Evolutionary conservation across 2,329 filamentous ascomycete genomes (phyloP), one percentile per base, ranked within the genome.

Genomic region (Simplicillium aogashimaense): DNA sequence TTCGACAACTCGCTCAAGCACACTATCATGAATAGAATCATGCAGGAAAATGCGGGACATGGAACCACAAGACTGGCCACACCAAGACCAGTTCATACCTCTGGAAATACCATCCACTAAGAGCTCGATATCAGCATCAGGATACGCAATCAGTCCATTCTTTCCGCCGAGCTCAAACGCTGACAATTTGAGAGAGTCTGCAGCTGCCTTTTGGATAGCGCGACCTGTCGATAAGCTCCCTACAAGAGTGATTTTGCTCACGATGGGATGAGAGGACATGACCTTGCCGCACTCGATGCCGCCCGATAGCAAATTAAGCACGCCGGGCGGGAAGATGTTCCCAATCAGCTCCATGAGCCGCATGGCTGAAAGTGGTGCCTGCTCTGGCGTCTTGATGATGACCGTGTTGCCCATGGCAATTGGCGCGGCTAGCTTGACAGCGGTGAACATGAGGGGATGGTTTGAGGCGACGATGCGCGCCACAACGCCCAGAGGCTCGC

Each of bases 141-240:
- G n/a, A n/a, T n/a, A n/a, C n/a, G n/a, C n/a, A n/a, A n/a, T n/a
- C n/a, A n/a, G n/a, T n/a, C n/a, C n/a, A n/a, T n/a, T n/a, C n/a
- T n/a, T n/a, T n/a, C 74, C 74, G 34, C 74, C 74, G 13, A 70
- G 69, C 53, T 76, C 72, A n/a, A 75, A 61, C 3, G 69, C 74
- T 37, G 75, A 66, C 49, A 72, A 73, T 56, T 75, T 76, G 54
- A 70, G 54, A 38, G 61, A 81, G 0, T 68, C 60, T 3, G 74
- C 65, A 2, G 80, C 78, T 58, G 72, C 67, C 51, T 79, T 81
- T 76, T 83, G 81, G 44, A 84, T 81, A 49, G 78, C 69, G 37
- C 71, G 70, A 13, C 76, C 81, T 2, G 79, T 84, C 4, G 63
- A 64, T 2, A 78, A 83, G 17, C 71, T 77, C 36, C 81, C 81